Base-by-base conservation (phyloP, 495 filamentous ascomycete species). In the Lasiosphaeriaceae sp. region DNA sequence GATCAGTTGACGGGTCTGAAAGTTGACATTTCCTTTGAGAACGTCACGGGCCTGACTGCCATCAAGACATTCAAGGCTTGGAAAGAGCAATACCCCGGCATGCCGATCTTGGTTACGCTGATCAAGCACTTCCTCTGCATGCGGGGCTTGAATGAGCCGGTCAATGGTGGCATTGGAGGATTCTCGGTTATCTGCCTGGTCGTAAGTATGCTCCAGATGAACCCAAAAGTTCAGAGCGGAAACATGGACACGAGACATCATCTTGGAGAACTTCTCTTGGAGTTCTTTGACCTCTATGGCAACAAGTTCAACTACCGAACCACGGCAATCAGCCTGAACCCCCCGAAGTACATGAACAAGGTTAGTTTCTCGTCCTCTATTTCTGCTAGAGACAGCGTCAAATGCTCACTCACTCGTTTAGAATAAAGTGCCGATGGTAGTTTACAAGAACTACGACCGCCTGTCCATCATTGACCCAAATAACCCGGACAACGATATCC, bases 21-120 rank as follows among this genome's bases (percentile, higher is more conserved):
- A 41, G 84, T 97, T 20, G 94, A 98, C 66, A 73, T 97, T 41
- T 97, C 93, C 1, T 96, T 98, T 66, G 95, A 98, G 72, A 97
- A 97, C 64, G 70, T 83, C 23, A 88, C 85, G 39, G 94, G 94
- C 4, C 57, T 96, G 22, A 69, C 80, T 2, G 92, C 92, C 20
- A 89, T 92, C 61, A 65, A 82, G 16, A 96, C 90, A 0, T 96
- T 96, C 66, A 71, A 82, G 46, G 65, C 70, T 1, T 98, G 94
- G 94, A 90, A 88, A 60, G 50, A 71, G 8, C 75, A 83, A 45
- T 96, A 85, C 61, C 92, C 93, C 0, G 83, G 80, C 1, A 91
- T 97, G 89, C 89, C 89, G 2, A 77, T 87, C 37, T 71, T 98
- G 20, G 87, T 94, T 12, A 83, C 89, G 0, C 59, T 98, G 22